Evolutionary conservation across 345 rosid genomes (phyloP).

Genomic region (Psidium friedrichsthalianum): DNA sequence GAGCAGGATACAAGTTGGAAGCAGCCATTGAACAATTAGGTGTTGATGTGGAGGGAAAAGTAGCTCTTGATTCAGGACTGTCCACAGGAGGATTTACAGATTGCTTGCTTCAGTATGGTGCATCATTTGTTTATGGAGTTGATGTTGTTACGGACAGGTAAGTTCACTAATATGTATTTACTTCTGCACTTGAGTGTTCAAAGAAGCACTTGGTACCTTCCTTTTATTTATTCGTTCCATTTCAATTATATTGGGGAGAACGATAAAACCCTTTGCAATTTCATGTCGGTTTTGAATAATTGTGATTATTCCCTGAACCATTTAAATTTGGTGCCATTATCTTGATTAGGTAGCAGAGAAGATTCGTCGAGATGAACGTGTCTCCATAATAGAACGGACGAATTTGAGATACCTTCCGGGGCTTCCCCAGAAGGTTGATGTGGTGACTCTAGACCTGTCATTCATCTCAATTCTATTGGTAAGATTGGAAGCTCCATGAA

Average conservation of each 20-base stretch:
- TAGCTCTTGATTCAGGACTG: conserved; percentile 90
- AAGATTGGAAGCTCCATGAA: conserved; percentile 3
- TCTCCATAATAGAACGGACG: conserved; percentile 68
- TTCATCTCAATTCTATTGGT: conserved; percentile 90
- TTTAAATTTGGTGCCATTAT: not conserved
- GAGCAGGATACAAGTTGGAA: conserved; percentile 92
- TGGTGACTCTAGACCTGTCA: conserved; percentile 92
- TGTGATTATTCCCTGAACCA: not conserved
- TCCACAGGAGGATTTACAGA: conserved; percentile 96
- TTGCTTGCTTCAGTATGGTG: conserved; percentile 90
- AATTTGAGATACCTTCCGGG: conserved; percentile 79
- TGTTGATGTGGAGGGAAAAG: conserved; percentile 78
- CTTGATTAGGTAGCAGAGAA: conserved; percentile 74
- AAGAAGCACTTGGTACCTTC: not conserved
- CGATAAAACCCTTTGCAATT: not conserved
- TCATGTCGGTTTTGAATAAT: not conserved
- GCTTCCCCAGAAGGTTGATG: conserved; percentile 79
- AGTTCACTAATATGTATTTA: not conserved
- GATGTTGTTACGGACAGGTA: conserved; percentile 97
- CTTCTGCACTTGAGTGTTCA: not conserved
- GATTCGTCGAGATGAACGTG: conserved; percentile 65
- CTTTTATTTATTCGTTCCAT: not conserved
- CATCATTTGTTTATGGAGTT: conserved; percentile 87
- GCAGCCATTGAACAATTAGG: conserved; percentile 83
- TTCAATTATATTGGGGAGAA: not conserved